phyloP scores from a whole-genome alignment of 345 rosid species.

The Reutealis trisperma region DNA sequence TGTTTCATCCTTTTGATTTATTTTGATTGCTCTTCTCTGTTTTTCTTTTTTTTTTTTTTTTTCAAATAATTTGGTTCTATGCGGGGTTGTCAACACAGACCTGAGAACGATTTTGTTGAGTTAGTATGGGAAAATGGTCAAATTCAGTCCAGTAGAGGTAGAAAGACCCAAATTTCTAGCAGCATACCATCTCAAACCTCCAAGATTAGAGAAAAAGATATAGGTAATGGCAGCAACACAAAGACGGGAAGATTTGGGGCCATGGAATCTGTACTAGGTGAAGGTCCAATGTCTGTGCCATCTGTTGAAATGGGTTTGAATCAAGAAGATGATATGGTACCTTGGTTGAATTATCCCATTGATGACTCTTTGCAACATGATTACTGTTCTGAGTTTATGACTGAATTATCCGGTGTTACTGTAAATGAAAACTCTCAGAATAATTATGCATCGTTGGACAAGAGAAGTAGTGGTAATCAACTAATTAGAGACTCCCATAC shows the following conservation, averaged over 20 bases:
- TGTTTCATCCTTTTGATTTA: not conserved
- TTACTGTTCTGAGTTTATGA: slow-evolving; percentile 58
- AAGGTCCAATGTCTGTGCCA: slow-evolving; percentile 48
- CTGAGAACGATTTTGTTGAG: slow-evolving; percentile 63
- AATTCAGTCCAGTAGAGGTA: slow-evolving; percentile 56
- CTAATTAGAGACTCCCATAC: slow-evolving; percentile 25
- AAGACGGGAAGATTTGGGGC: slow-evolving; percentile 37
- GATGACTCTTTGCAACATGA: slow-evolving; percentile 45
- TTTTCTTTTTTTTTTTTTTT: not conserved
- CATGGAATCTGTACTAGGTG: slow-evolving; percentile 40
- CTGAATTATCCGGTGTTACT: slow-evolving; percentile 59
- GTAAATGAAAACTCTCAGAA: slow-evolving; percentile 42
- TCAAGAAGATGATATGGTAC: slow-evolving; percentile 68
- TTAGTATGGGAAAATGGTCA: slow-evolving; percentile 85
- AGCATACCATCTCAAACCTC: slow-evolving; percentile 18
- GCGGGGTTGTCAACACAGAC: slow-evolving; percentile 42
- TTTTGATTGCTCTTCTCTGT: slow-evolving; percentile 2
- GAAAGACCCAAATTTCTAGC: slow-evolving; percentile 34
- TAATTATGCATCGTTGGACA: slow-evolving; percentile 41
- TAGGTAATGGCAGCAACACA: slow-evolving; percentile 29
- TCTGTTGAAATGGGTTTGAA: slow-evolving; percentile 49
- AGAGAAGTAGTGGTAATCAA: slow-evolving; percentile 32
- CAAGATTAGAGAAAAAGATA: slow-evolving; percentile 40
- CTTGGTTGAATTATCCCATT: slow-evolving; percentile 63
- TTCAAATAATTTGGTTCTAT: not conserved